phyloP scores from a whole-genome alignment of 768 basidiomycete species.

The Mycena albidolilacea region DNA sequence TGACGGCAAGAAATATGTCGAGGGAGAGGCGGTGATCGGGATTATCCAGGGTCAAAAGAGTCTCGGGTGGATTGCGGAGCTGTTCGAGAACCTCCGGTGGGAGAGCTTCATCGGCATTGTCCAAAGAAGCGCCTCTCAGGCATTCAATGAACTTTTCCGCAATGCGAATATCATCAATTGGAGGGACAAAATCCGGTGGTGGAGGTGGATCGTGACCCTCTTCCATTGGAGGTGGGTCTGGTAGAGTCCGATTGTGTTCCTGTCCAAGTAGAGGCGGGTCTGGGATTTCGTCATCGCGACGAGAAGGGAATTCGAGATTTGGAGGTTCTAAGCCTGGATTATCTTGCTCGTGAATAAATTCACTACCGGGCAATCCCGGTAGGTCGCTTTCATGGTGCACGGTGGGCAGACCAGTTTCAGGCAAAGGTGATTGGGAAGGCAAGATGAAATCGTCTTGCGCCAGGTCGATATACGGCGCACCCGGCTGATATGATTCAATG shows the following conservation, averaged over 20 bases:
- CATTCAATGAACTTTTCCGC: constrained; percentile 42
- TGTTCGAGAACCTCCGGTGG: constrained; percentile 38
- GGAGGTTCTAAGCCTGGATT: neutral
- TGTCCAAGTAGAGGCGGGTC: neutral
- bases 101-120: constrained; percentile 41
- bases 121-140: constrained; percentile 46
- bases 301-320: neutral
- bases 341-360: too few relatives aligned
- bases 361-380: too few relatives aligned
- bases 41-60: constrained; percentile 38
- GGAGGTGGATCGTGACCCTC: too few relatives aligned
- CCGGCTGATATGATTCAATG: too few relatives aligned
- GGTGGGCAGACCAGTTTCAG: too few relatives aligned
- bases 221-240: too few relatives aligned
- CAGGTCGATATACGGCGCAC: too few relatives aligned
- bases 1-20: constrained; percentile 48
- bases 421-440: too few relatives aligned
- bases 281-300: neutral
- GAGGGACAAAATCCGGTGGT: neutral
- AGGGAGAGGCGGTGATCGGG: constrained; percentile 51
- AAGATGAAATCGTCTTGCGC: too few relatives aligned
- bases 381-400: too few relatives aligned
- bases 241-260: neutral
- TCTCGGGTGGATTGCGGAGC: constrained; percentile 47
- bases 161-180: constrained; percentile 40